Conservation (phyloP, 306 rosid species). For the Cucumis melo region DNA sequence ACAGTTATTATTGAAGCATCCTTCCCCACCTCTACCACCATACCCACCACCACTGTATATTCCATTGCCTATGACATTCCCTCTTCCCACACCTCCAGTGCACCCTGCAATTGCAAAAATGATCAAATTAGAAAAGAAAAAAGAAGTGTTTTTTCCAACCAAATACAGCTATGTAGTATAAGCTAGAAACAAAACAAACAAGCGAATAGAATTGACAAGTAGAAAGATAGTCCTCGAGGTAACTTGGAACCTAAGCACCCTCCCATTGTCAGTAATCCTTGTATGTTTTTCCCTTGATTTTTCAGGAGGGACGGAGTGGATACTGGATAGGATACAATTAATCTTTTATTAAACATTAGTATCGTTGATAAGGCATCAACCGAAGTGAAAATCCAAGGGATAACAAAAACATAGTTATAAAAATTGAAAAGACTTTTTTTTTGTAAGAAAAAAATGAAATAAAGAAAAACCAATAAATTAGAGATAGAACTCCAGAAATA, state of each 20-base stretch:
- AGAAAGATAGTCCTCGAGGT: background rate
- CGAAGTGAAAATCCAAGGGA: background rate
- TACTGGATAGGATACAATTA: background rate
- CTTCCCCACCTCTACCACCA: slow-evolving; percentile 91
- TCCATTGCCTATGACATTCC: slow-evolving; percentile 39
- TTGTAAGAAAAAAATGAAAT: no score
- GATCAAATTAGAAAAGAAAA: background rate
- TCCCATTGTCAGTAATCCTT: background rate
- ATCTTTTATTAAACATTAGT: background rate
- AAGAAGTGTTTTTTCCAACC: background rate
- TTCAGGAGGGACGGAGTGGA: background rate
- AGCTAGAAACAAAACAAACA: background rate
- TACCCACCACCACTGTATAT: slow-evolving; percentile 95
- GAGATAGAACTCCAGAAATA: background rate
- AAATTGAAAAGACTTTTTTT: background rate
- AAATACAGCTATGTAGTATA: background rate
- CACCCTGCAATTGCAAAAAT: slow-evolving; percentile 43
- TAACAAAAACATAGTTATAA: background rate
- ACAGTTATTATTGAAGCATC: slow-evolving; percentile 33
- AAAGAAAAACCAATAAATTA: background rate
- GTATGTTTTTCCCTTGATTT: background rate
- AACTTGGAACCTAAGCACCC: background rate
- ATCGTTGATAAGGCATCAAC: background rate
- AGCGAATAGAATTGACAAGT: background rate
- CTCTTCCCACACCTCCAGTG: slow-evolving; percentile 78